A percentile compares a stretch with the other conserved stretches of the same genome.
Conservation (phyloP, 768 basidiomycete species). For the Agaricus bisporus region DNA sequence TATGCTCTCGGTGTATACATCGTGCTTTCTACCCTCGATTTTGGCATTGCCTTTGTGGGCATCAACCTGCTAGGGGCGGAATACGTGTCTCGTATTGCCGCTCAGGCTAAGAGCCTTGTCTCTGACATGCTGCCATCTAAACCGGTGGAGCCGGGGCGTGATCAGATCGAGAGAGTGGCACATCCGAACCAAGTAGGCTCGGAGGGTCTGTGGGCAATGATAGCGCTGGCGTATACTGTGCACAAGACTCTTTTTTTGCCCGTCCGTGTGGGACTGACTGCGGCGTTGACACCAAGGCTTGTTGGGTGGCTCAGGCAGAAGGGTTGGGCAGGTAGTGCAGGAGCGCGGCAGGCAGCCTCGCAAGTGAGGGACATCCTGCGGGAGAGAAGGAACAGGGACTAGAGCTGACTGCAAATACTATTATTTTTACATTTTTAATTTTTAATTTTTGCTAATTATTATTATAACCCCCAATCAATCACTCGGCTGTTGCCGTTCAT, state of each 20-base stretch:
- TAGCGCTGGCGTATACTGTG: slow-evolving; percentile 88
- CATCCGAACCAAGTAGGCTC: slow-evolving; percentile 34
- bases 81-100: slow-evolving; percentile 67
- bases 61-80: slow-evolving; percentile 89
- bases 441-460: not conserved
- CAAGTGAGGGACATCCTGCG: slow-evolving; percentile 42
- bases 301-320: slow-evolving; percentile 76
- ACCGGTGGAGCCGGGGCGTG: slow-evolving; percentile 60
- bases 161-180: slow-evolving; percentile 47
- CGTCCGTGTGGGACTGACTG: slow-evolving; percentile 83
- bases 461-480: not conserved
- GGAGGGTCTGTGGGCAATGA: slow-evolving; percentile 86
- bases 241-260: slow-evolving; percentile 95
- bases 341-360: slow-evolving; percentile 56
- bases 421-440: no score
- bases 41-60: slow-evolving; percentile 75
- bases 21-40: slow-evolving; percentile 69
- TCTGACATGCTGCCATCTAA: slow-evolving; percentile 39
- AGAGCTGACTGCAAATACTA: no score
- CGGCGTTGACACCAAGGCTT: slow-evolving; percentile 77
- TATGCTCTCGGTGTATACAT: slow-evolving; percentile 91
- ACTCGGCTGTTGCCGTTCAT: slow-evolving; percentile 3
- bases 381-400: slow-evolving; percentile 26
- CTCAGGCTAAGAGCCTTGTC: slow-evolving; percentile 47
- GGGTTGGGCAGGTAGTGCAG: slow-evolving; percentile 80